Evolutionary conservation across 2,329 filamentous ascomycete species (phyloP).

Genomic region (Cercospora beticola): DNA sequence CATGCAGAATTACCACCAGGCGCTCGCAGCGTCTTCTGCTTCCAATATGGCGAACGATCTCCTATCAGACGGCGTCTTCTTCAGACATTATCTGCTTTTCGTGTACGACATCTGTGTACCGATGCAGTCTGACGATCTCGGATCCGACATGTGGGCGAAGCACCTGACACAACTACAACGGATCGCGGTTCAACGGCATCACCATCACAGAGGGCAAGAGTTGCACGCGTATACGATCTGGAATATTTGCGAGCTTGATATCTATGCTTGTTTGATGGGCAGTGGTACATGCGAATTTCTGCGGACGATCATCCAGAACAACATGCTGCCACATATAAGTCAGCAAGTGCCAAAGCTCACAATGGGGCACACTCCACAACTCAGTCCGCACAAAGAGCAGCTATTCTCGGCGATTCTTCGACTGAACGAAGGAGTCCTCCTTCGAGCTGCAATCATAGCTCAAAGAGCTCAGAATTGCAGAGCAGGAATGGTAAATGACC

Average conservation of each 20-base stretch:
- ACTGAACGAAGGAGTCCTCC: conserved; percentile 48
- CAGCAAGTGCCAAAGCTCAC: conserved; percentile 26
- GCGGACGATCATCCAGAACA: conserved; percentile 47
- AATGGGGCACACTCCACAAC: conserved; percentile 20
- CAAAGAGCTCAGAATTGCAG: conserved; percentile 46
- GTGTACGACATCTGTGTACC: conserved; percentile 53
- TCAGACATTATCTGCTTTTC: conserved; percentile 58
- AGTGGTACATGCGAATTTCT: conserved; percentile 54
- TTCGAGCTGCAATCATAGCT: conserved; percentile 48
- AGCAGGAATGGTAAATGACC: conserved; percentile 31
- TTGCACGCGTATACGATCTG: conserved; percentile 54
- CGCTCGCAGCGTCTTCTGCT: conserved; percentile 45
- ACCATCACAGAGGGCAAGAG: conserved; percentile 40
- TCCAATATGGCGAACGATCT: conserved; percentile 53
- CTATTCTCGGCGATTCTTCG: conserved; percentile 43
- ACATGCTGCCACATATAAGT: conserved; percentile 47
- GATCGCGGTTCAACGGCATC: conserved; percentile 50
- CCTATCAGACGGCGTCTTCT: conserved; percentile 57
- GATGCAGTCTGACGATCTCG: conserved; percentile 30
- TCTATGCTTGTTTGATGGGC: conserved; percentile 56
- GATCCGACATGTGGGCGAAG: conserved; percentile 54
- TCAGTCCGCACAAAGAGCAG: conserved; percentile 20
- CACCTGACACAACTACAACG: conserved; percentile 54
- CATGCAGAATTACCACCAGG: conserved; percentile 56
- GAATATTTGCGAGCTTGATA: conserved; percentile 56